Conservation (phyloP, 2,329 filamentous ascomycete species). For the Chrysoporthe cubensis region DNA sequence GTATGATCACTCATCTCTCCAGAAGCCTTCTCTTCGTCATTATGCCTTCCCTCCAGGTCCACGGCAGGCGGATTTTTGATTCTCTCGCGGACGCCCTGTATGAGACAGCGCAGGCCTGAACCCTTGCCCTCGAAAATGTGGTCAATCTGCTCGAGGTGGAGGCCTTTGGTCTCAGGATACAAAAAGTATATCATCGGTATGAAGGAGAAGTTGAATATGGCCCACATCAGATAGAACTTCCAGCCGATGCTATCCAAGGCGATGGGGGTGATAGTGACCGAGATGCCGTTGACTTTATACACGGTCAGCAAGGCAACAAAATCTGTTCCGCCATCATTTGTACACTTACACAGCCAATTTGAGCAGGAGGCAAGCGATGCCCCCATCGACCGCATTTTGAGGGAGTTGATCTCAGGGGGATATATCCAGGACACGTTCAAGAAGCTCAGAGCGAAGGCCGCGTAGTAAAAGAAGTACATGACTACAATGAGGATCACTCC, state of each 20-base stretch:
- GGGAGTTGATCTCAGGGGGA: conserved; percentile 25
- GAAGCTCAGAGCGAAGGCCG: conserved; percentile 24
- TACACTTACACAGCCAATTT: conserved; percentile 33
- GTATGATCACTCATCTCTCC: neutral
- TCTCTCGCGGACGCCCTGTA: conserved; percentile 10
- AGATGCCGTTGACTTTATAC: conserved; percentile 20
- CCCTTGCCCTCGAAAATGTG: conserved; percentile 12
- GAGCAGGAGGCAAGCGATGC: conserved; percentile 32
- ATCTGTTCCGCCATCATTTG: too few relatives aligned
- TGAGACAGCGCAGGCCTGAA: neutral
- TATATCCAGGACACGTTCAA: conserved; percentile 26
- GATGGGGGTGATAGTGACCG: conserved; percentile 29
- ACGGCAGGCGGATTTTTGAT: conserved; percentile 1
- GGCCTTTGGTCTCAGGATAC: conserved; percentile 36
- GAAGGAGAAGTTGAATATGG: conserved; percentile 34
- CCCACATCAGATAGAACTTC: conserved; percentile 33
- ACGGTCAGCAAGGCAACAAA: neutral
- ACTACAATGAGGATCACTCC: conserved; percentile 13
- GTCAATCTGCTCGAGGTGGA: conserved; percentile 35
- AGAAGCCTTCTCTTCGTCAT: conserved; percentile 12
- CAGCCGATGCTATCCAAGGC: conserved; percentile 32
- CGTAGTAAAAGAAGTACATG: conserved; percentile 27
- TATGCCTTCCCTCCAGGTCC: neutral
- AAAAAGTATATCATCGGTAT: conserved; percentile 33
- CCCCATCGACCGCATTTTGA: conserved; percentile 28